phyloP scores from a whole-genome alignment of 2,329 filamentous ascomycete species.

The Akanthomyces muscarius region DNA sequence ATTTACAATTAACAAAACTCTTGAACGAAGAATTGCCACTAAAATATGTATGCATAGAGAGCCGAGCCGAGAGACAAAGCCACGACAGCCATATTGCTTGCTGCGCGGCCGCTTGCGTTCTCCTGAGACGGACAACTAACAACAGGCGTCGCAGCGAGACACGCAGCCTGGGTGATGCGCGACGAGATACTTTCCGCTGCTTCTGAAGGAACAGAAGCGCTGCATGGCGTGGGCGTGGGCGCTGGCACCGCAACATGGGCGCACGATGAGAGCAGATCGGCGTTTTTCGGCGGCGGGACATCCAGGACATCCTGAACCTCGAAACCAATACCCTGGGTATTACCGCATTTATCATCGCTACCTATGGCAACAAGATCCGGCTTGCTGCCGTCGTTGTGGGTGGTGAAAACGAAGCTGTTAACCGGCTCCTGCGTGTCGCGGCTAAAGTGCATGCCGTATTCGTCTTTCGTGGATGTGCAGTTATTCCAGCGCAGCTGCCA shows the following conservation, averaged over 20 bases:
- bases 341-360: not conserved
- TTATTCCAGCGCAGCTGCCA: slow-evolving; percentile 12
- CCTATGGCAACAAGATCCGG: not conserved
- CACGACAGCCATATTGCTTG: not conserved
- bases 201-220: not conserved
- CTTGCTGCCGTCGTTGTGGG: not conserved
- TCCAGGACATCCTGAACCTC: not conserved
- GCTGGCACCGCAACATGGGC: not conserved
- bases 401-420: slow-evolving; percentile 1
- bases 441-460: not conserved
- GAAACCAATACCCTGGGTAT: not conserved
- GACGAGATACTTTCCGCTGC: not conserved
- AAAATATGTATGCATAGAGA: not conserved
- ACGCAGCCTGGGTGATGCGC: not conserved
- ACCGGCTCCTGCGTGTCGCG: slow-evolving; percentile 6
- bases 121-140: not conserved
- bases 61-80: not conserved
- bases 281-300: slow-evolving; percentile 4
- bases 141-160: not conserved
- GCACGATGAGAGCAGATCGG: slow-evolving; percentile 2
- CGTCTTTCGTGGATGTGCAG: not conserved
- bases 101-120: not conserved
- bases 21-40: not conserved
- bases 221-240: slow-evolving; percentile 2
- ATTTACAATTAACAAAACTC: not conserved